Evolutionary conservation across 2,329 filamentous ascomycete genomes (phyloP).

Genomic region (Seiridium unicorne): DNA sequence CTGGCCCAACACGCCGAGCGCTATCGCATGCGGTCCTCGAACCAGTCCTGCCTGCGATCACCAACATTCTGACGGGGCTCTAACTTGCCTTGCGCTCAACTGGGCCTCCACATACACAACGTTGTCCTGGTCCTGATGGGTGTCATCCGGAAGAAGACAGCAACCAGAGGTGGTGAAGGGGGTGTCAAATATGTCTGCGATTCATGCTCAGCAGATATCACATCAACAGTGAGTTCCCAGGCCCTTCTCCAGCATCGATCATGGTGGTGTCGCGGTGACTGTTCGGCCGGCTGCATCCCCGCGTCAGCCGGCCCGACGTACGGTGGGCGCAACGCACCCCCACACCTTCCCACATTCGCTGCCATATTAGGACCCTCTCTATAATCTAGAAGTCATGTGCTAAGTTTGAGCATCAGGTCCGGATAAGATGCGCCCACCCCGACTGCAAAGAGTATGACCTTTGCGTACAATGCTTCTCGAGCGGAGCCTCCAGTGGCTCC

Average conservation of each 20-base stretch:
- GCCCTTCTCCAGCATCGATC: conserved; percentile 8
- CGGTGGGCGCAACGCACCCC: not conserved
- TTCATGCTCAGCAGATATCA: conserved; percentile 94
- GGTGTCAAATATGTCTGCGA: conserved; percentile 97
- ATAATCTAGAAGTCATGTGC: too few relatives aligned
- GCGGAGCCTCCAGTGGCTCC: conserved; percentile 74
- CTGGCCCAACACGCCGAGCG: too few relatives aligned
- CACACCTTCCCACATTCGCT: not conserved
- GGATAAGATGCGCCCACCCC: conserved; percentile 84
- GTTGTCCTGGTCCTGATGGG: conserved; percentile 59
- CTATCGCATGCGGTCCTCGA: too few relatives aligned
- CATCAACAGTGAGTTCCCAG: conserved; percentile 73
- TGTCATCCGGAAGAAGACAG: conserved; percentile 94
- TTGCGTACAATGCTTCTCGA: conserved; percentile 91
- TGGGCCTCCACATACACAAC: conserved; percentile 1
- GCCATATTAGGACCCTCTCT: not conserved
- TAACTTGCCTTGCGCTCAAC: not conserved
- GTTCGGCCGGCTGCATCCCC: conserved; percentile 5
- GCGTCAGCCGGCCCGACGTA: not conserved
- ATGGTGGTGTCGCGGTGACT: not conserved
- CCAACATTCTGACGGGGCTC: too few relatives aligned
- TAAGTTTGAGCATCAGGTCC: conserved; percentile 58
- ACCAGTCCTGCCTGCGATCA: too few relatives aligned
- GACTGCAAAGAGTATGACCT: conserved; percentile 93
- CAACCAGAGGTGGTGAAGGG: conserved; percentile 78